These are phyloP conservation scores for Fimicolochytrium jonesii DNA, from an alignment of 192 early-diverging fungal genomes.

Conservation along the genomic window DNA sequence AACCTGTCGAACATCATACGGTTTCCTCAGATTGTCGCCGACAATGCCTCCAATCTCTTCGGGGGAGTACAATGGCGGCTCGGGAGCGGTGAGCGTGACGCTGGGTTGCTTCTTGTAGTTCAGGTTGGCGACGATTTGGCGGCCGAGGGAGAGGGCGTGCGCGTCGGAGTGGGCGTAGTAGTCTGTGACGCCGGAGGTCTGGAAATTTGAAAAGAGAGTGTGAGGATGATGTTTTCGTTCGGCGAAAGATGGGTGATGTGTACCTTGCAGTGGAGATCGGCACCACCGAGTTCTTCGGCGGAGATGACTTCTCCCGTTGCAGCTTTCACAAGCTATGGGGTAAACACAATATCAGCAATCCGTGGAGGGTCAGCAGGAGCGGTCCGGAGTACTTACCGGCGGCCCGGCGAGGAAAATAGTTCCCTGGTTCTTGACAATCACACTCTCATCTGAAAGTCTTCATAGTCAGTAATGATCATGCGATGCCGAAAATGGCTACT, in stretches of 20 bases:
- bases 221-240: background rate
- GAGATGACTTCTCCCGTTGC: slow-evolving; percentile 93
- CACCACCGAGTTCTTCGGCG: slow-evolving; percentile 92
- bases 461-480: background rate
- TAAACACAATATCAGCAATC: background rate
- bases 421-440: slow-evolving; percentile 92
- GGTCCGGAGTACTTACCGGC: slow-evolving; percentile 43
- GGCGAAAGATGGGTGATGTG: background rate
- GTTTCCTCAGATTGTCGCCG: slow-evolving; percentile 81
- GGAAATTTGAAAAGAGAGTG: background rate
- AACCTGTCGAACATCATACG: slow-evolving; percentile 87
- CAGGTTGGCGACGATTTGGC: slow-evolving; percentile 80
- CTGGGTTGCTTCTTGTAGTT: slow-evolving; percentile 70
- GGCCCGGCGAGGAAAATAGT: slow-evolving; percentile 97
- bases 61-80: slow-evolving; percentile 76
- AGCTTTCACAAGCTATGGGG: slow-evolving; percentile 71
- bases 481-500: background rate
- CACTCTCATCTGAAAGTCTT: slow-evolving; percentile 69
- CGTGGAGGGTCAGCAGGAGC: no score
- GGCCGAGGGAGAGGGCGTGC: slow-evolving; percentile 79
- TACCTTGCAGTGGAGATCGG: slow-evolving; percentile 85
- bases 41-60: slow-evolving; percentile 92
- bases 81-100: slow-evolving; percentile 37
- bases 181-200: slow-evolving; percentile 91
- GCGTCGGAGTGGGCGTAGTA: slow-evolving; percentile 83